Conservation (phyloP, 345 rosid species). For the Citrus reticulata region DNA sequence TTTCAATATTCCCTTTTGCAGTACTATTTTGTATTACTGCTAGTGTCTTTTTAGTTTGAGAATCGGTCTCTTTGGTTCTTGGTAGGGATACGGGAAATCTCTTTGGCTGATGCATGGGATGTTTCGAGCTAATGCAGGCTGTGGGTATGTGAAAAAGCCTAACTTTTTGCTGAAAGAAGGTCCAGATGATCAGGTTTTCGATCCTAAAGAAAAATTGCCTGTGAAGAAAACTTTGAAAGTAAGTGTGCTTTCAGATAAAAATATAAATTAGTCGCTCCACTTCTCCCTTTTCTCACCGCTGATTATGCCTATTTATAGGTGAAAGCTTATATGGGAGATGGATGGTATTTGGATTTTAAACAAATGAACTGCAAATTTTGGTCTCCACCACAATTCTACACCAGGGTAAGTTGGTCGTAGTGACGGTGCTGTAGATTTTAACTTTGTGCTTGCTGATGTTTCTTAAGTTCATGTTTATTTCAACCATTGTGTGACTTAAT, state of each 20-base stretch:
- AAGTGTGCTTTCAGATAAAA: constrained; percentile 2
- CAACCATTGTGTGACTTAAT: not conserved
- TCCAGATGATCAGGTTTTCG: constrained; percentile 31
- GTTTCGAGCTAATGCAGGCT: constrained; percentile 65
- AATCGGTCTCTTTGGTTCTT: not conserved
- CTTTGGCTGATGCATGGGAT: constrained; percentile 83
- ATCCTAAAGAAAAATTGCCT: constrained; percentile 38
- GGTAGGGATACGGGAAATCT: constrained; percentile 67
- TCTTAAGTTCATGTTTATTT: not conserved
- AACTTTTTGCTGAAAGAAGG: constrained; percentile 42
- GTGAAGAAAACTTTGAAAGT: constrained; percentile 53
- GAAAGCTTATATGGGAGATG: constrained; percentile 67
- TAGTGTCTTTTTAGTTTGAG: not conserved
- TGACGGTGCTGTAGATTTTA: not conserved
- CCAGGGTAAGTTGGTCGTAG: constrained; percentile 39
- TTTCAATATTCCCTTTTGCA: not conserved
- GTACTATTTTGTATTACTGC: not conserved
- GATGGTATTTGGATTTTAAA: constrained; percentile 58
- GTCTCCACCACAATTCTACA: constrained; percentile 69
- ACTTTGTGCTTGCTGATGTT: not conserved
- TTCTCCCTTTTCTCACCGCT: not conserved
- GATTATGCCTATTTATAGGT: constrained; percentile 23
- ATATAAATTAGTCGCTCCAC: not conserved
- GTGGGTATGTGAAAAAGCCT: constrained; percentile 75
- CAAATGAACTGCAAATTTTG: constrained; percentile 41